Percentiles rank a stretch among this genome's conserved stretches.
phyloP scores from a whole-genome alignment of 768 basidiomycete species.

The Rhodotorula paludigena region DNA sequence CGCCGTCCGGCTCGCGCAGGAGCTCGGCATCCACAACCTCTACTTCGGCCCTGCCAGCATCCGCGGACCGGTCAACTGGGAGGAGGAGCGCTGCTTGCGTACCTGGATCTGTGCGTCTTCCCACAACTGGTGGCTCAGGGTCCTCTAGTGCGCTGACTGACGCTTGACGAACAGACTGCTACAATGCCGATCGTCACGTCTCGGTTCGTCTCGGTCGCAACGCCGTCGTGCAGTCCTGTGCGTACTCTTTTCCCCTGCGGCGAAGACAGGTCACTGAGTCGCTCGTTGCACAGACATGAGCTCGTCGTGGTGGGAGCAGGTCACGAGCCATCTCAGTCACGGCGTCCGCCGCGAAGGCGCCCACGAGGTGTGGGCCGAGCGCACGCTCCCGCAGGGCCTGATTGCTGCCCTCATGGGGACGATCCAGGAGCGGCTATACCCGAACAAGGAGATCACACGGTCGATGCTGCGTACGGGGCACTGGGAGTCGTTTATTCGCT shows the following conservation, averaged over 20 bases:
- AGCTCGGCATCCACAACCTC: constrained; percentile 34
- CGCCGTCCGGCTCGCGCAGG: constrained; percentile 35
- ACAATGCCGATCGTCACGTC: constrained; percentile 38
- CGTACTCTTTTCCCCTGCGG: not conserved
- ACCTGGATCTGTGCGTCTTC: constrained; percentile 28
- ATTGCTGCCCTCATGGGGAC: constrained; percentile 36
- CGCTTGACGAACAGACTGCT: constrained; percentile 9
- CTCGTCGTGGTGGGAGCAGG: constrained; percentile 36
- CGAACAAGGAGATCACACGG: constrained; percentile 35
- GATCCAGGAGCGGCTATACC: constrained; percentile 37
- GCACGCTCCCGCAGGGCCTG: constrained; percentile 27
- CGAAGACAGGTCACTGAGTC: not conserved
- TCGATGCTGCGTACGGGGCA: constrained; percentile 23
- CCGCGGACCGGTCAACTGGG: not conserved
- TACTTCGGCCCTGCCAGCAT: not conserved
- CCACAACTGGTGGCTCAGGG: rapidly evolving
- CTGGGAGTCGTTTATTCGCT: constrained; percentile 36
- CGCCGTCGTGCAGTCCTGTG: constrained; percentile 31
- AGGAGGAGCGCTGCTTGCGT: constrained; percentile 19
- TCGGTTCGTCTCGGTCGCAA: constrained; percentile 29
- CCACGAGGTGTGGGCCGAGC: constrained; percentile 28
- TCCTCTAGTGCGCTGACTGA: not conserved
- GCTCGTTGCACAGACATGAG: constrained; percentile 18
- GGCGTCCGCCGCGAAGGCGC: constrained; percentile 13
- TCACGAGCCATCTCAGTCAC: constrained; percentile 21